Base-by-base conservation (phyloP, 192 early-diverging fungal species). In the Gryganskiella cystojenkinii region DNA sequence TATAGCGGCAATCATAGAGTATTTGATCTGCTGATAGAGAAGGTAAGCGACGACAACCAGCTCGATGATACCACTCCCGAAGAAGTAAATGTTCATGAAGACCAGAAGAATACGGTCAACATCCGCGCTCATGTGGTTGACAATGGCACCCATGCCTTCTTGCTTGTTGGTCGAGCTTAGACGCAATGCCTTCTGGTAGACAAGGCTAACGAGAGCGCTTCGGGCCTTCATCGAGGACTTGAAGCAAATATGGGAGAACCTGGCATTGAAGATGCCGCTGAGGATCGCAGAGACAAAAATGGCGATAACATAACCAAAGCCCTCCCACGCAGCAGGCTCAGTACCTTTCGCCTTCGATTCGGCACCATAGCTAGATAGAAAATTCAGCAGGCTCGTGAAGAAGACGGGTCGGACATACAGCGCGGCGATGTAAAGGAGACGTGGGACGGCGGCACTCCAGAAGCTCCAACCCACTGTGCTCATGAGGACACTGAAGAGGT, bases 101-200 rank as follows among this genome's bases (percentile, higher is more conserved):
- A 88, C 50, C 37, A 83, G 81, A 10, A 67, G 69, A 27, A 91
- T 40, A 37, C 73, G 57, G 45, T 81, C 57, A 14, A 66, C 79
- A 34, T 87, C 86, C 8, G 82, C 82, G 2, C 64, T 63, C 61
- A 87, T 80, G 42, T 60, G 67, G 56, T 90, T 94, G 40, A 87
- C 85, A 47, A 94, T 92, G 66, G 87, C 87, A 10, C 92, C 92
- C 28, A 87, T 83, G 34, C 88, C 90, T 56, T 85, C 89, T 28
- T 76, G 59, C 76, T 90, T 88, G 25, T 91, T 81, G 19, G 89
- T 74, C 8, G 82, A 80, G 60, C 84, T 89, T 35, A 94, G 86
- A 7, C 72, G 31, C 47, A 94, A 70, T 34, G 89, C 74, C 81
- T 93, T 94, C 22, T 72, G 79, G 82, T 92, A 94, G 25, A 94